Percentiles rank a stretch among this genome's conserved stretches.
phyloP scores from a whole-genome alignment of 371 early-diverging fungal genomes.

The Lichtheimia hyalospora region DNA sequence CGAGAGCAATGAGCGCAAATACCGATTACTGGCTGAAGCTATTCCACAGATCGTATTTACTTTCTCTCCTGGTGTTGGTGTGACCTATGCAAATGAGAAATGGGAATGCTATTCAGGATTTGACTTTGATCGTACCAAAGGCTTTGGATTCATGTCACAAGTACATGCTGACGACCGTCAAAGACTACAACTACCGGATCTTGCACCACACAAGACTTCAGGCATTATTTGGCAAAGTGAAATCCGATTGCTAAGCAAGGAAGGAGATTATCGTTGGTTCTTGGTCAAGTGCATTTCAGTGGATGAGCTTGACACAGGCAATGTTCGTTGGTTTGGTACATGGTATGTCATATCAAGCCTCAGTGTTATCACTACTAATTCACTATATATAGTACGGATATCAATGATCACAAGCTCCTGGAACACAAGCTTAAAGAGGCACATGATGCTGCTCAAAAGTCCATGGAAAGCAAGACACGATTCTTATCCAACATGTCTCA shows the following conservation, averaged over 20 bases:
- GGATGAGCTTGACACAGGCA: slow-evolving; percentile 56
- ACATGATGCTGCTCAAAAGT: slow-evolving; percentile 67
- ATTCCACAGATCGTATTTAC: slow-evolving; percentile 72
- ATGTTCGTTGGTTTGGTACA: slow-evolving; percentile 67
- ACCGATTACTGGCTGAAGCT: slow-evolving; percentile 63
- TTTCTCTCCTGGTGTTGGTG: slow-evolving; percentile 56
- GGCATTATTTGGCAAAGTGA: slow-evolving; percentile 60
- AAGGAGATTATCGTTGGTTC: slow-evolving; percentile 63
- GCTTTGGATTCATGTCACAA: slow-evolving; percentile 64
- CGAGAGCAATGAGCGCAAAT: slow-evolving; percentile 65
- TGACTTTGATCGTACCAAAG: slow-evolving; percentile 54
- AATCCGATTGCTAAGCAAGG: slow-evolving; percentile 47
- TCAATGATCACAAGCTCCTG: slow-evolving; percentile 63
- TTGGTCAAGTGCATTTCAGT: slow-evolving; percentile 65
- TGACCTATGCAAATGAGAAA: slow-evolving; percentile 64
- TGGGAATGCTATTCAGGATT: slow-evolving; percentile 62
- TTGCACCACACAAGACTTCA: slow-evolving; percentile 36
- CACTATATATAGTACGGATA: slow-evolving; percentile 46
- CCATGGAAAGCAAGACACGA: slow-evolving; percentile 69
- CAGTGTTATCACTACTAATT: not conserved
- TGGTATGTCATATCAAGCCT: slow-evolving; percentile 34
- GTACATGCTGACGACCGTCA: slow-evolving; percentile 64
- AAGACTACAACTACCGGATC: slow-evolving; percentile 55
- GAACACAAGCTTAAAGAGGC: slow-evolving; percentile 70
- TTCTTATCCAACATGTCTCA: slow-evolving; percentile 72